Percentiles rank a stretch among this genome's conserved stretches.
These are phyloP conservation scores for Psilocybe sp. DNA, from an alignment of 768 basidiomycete species.

Conservation along the genomic window DNA sequence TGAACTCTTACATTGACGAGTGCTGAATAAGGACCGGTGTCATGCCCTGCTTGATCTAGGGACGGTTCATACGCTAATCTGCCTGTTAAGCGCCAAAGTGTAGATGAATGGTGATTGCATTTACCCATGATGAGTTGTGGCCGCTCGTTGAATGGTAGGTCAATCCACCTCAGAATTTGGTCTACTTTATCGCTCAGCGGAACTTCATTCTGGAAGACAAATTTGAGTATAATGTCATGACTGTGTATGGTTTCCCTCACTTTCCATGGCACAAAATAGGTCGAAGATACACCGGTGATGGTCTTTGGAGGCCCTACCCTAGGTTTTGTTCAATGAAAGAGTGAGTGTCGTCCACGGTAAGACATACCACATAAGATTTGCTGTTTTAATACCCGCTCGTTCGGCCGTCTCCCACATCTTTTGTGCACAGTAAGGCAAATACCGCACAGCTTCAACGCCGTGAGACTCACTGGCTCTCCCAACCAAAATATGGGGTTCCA, in stretches of 20 bases:
- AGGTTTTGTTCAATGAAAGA: not conserved
- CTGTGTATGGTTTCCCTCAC: slow-evolving; percentile 29
- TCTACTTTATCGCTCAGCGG: slow-evolving; percentile 68
- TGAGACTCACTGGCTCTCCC: slow-evolving; percentile 72
- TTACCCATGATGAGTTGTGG: slow-evolving; percentile 77
- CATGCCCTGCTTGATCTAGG: slow-evolving; percentile 82
- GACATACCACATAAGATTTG: slow-evolving; percentile 89
- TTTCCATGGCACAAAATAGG: slow-evolving; percentile 79
- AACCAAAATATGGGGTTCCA: slow-evolving; percentile 82
- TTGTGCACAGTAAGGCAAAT: too few relatives aligned
- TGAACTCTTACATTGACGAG: slow-evolving; percentile 60
- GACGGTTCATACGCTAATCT: slow-evolving; percentile 76
- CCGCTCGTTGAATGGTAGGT: slow-evolving; percentile 62
- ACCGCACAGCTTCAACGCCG: not conserved
- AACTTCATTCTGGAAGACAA: slow-evolving; percentile 47
- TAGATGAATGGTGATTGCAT: slow-evolving; percentile 13
- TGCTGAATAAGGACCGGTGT: slow-evolving; percentile 63
- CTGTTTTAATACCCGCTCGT: slow-evolving; percentile 69
- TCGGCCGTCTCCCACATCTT: slow-evolving; percentile 91
- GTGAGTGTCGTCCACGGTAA: not conserved
- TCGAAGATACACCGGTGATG: slow-evolving; percentile 57
- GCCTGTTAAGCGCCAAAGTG: slow-evolving; percentile 1
- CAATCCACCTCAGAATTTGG: slow-evolving; percentile 78
- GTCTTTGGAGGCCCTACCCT: slow-evolving; percentile 87
- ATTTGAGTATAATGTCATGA: slow-evolving; percentile 1